Evolutionary conservation across 73 alveolate species (phyloP).

Genomic region (Paramecium sexaurelia): DNA sequence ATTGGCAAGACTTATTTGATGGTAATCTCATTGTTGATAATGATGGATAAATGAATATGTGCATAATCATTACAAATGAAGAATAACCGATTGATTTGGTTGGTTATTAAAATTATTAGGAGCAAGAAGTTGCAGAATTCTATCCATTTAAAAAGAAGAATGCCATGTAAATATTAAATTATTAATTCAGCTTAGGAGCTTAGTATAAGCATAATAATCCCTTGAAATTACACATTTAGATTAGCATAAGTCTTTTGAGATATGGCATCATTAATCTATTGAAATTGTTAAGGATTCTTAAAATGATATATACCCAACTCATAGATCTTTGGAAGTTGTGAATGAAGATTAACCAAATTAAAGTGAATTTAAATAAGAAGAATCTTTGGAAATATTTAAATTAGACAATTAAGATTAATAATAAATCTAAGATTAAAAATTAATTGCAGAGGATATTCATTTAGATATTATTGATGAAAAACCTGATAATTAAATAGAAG

Average conservation of each 20-base stretch:
- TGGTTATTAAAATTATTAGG: neutral
- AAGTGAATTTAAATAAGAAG: neutral
- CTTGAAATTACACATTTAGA: conserved; percentile 12
- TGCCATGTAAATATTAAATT: neutral
- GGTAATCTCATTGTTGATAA: conserved; percentile 19
- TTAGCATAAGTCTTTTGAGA: neutral
- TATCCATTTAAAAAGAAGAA: neutral
- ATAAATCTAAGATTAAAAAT: neutral
- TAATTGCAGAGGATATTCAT: neutral
- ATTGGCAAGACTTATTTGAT: neutral
- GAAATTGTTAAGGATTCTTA: neutral
- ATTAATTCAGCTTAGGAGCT: conserved; percentile 38
- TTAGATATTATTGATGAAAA: neutral
- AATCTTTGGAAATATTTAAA: conserved; percentile 34
- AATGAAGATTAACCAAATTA: neutral
- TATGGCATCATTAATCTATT: conserved; percentile 5
- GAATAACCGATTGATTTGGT: neutral
- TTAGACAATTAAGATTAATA: neutral
- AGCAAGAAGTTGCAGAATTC: neutral
- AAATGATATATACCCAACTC: neutral
- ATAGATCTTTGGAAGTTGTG: neutral
- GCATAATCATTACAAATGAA: neutral
- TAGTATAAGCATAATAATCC: conserved; percentile 30
- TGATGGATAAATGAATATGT: neutral
- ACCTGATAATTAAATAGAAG: neutral